These are phyloP conservation scores for Ceratocystis papillata DNA, from an alignment of 2,329 filamentous ascomycete species.

Conservation along the genomic window DNA sequence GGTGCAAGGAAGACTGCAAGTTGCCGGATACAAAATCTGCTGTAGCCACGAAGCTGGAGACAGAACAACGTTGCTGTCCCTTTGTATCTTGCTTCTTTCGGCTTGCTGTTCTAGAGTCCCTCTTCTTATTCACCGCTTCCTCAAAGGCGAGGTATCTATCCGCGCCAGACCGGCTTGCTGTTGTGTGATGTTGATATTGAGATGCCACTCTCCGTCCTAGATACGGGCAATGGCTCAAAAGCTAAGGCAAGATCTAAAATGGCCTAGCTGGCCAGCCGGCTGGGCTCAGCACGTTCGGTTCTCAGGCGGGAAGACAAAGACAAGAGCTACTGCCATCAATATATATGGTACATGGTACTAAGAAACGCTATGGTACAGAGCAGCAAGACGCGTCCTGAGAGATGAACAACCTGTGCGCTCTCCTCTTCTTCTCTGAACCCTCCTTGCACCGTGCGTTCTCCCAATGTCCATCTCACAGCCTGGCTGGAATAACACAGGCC, in stretches of 20 bases:
- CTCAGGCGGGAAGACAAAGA: neutral
- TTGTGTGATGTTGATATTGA: neutral
- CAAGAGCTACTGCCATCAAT: neutral
- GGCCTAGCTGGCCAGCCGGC: neutral
- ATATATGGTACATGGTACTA: neutral
- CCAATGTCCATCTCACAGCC: neutral
- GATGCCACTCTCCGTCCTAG: neutral
- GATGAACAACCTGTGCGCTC: neutral
- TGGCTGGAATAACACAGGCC: neutral
- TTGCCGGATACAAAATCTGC: neutral
- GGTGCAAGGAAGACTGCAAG: constrained; percentile 5
- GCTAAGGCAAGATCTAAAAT: neutral
- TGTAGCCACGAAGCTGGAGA: neutral
- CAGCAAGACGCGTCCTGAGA: neutral
- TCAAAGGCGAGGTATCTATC: neutral
- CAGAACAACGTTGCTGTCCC: neutral
- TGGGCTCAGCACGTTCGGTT: neutral
- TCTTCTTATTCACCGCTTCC: neutral
- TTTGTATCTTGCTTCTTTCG: neutral
- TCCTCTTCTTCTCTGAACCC: neutral
- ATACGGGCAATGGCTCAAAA: neutral
- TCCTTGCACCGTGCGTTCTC: neutral
- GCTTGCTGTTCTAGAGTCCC: neutral
- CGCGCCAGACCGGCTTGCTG: neutral
- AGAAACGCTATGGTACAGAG: neutral